phyloP scores from a whole-genome alignment of 306 rosid genomes.

The Quercus agrifolia region DNA sequence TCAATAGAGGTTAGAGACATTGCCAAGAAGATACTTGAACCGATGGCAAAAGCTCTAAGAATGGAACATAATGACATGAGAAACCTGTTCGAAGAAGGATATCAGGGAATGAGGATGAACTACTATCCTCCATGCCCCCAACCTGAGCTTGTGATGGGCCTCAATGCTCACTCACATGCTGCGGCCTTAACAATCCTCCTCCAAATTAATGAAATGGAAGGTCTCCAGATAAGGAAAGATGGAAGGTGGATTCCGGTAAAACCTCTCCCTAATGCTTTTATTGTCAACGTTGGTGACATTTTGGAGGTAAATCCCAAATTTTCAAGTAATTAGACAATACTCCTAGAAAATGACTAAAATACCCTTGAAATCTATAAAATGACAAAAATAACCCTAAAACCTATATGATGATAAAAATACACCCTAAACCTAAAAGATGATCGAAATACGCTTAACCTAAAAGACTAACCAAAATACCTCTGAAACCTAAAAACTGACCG shows the following conservation, averaged over 20 bases:
- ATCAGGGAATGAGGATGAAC: conserved; percentile 25
- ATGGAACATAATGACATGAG: conserved; percentile 20
- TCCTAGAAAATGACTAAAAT: no score
- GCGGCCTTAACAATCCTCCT: conserved; percentile 29
- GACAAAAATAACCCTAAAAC: no score
- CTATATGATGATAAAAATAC: no score
- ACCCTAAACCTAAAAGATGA: no score
- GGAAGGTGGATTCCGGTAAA: no score
- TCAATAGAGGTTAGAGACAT: conserved; percentile 9
- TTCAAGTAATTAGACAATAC: background rate
- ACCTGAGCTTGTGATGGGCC: conserved; percentile 32
- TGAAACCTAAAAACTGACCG: no score
- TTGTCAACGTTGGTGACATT: conserved; percentile 29
- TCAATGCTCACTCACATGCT: conserved; percentile 26
- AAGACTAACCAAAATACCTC: no score
- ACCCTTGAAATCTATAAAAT: no score
- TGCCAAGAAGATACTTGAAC: conserved; percentile 8
- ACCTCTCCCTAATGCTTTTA: no score
- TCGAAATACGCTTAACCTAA: no score
- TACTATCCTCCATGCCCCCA: conserved; percentile 42
- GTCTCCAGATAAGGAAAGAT: no score
- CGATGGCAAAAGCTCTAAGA: conserved; percentile 15
- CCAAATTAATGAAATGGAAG: conserved; percentile 28
- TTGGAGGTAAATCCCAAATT: conserved; percentile 21
- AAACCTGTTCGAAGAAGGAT: conserved; percentile 25